Evolutionary conservation across 805 yeast species (phyloP), one percentile per base, ranked within the genome.

Genomic region (Clavispora carvajalis): DNA sequence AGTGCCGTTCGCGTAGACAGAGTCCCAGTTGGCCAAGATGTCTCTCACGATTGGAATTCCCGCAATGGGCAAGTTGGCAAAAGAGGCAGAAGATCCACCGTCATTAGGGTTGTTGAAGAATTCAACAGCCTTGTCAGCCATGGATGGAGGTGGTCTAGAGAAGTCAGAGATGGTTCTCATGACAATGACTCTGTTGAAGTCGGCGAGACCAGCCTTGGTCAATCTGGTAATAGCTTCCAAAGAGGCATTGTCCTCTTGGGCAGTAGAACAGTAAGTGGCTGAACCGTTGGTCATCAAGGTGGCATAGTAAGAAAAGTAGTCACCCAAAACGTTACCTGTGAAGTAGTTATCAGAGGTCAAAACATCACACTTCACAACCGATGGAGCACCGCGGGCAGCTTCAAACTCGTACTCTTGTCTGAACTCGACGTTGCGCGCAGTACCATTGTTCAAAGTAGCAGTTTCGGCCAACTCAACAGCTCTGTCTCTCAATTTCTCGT

Each of bases 221-320:
- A 73, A 69, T 64, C 86, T 73, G 35, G 76, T 50, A 41, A 80
- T 58, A 7, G 78, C 76, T 57, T 79, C 84, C 53, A 80, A 69
- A 12, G 80, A 65, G 13, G 85, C 85, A 54, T 78, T 76, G 55
- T 80, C 86, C 58, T 80, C 86, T 58, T 79, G 84, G 40, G 81
- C 82, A 34, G 83, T 73, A 33, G 79, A 55, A 57, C 83, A 77
- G 65, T 78, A 80, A 11, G 59, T 61, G 21, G 77, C 83, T 28
- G 80, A 68, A 40, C 79, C 80, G 52, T 80, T 80, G 48, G 84
- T 73, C 55, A 79, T 57, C 46, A 77, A 48, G 12, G 49, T 45
- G 25, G 82, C 68, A 53, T 63, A 73, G 56, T 67, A 66, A 19
- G 69, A 56, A 54, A 77, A 76, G 50, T 77, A 63, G 51, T 76